phyloP scores from a whole-genome alignment of 176 grass and related monocot genomes.

The Musa schizocarpa region DNA sequence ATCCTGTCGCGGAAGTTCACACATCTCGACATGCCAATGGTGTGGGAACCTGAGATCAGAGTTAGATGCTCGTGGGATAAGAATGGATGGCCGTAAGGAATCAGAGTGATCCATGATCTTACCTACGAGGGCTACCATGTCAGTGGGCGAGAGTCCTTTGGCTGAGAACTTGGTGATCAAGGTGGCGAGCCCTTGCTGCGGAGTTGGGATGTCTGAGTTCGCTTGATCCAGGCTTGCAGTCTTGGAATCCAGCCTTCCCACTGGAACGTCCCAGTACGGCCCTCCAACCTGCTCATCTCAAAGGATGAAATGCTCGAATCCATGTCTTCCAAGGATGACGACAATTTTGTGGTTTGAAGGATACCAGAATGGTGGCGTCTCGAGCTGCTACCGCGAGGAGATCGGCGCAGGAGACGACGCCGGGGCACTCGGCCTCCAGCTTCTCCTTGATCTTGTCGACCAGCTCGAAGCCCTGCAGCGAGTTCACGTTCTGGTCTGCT shows the following conservation, averaged over 20 bases:
- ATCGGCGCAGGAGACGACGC: slow-evolving; percentile 81
- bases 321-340: too few species aligned
- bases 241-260: slow-evolving; percentile 85
- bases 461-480: slow-evolving; percentile 79
- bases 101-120: not conserved
- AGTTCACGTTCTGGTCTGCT: slow-evolving; percentile 74
- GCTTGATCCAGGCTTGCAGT: slow-evolving; percentile 71
- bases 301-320: too few species aligned
- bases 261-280: slow-evolving; percentile 94
- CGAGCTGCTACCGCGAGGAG: slow-evolving; percentile 81
- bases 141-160: slow-evolving; percentile 79
- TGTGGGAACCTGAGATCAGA: slow-evolving; percentile 54
- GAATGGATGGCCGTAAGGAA: too few species aligned
- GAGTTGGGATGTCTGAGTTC: slow-evolving; percentile 75
- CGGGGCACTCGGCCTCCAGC: slow-evolving; percentile 81
- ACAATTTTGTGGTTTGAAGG: too few species aligned
- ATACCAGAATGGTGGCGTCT: slow-evolving; percentile 67
- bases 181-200: slow-evolving; percentile 62
- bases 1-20: slow-evolving; percentile 63
- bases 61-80: too few species aligned
- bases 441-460: slow-evolving; percentile 84
- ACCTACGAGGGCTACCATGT: slow-evolving; percentile 96
- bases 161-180: slow-evolving; percentile 87
- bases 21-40: slow-evolving; percentile 73
- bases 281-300: slow-evolving; percentile 51